A percentile compares a stretch with the other conserved stretches of the same genome.
Evolutionary conservation across 1,284 basidiomycete species (phyloP).

Genomic region (Cryptococcus sp.): DNA sequence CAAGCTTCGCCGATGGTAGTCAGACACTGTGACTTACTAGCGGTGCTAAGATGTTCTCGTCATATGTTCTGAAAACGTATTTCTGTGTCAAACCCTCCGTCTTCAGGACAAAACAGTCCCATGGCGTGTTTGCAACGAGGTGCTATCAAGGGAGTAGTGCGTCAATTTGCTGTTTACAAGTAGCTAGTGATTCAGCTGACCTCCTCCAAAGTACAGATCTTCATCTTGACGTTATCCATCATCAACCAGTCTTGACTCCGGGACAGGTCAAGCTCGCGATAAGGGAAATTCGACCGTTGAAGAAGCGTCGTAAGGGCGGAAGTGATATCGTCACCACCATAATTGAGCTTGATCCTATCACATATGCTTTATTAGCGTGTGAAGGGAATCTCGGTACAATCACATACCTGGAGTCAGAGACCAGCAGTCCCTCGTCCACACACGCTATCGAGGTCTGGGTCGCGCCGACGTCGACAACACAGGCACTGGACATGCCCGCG

Average conservation of each 20-base stretch:
- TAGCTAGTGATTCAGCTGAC: conserved; percentile 54
- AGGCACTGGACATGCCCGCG: conserved; percentile 89
- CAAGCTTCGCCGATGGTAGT: no score
- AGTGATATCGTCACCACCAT: conserved; percentile 93
- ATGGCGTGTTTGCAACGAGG: conserved; percentile 81
- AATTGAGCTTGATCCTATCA: conserved; percentile 73
- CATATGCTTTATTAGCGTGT: neutral
- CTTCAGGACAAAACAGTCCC: conserved; percentile 82
- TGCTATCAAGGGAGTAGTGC: conserved; percentile 56
- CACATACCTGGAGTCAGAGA: conserved; percentile 79
- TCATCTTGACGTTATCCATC: conserved; percentile 82
- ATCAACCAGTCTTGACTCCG: conserved; percentile 81
- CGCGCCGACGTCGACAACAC: conserved; percentile 93
- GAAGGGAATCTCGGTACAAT: neutral
- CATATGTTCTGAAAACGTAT: conserved; percentile 87
- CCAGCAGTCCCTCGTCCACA: conserved; percentile 90
- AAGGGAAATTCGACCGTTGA: conserved; percentile 81
- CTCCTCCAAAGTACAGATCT: conserved; percentile 80
- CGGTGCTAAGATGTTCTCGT: conserved; percentile 92
- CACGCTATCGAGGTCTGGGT: conserved; percentile 83
- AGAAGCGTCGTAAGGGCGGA: conserved; percentile 81
- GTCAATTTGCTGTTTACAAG: conserved; percentile 1
- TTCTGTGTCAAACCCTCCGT: conserved; percentile 78
- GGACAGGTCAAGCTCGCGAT: conserved; percentile 74
- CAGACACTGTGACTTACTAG: conserved; percentile 63